Conservation (phyloP, 2,329 filamentous ascomycete genomes). For the Xylaria sp. region DNA sequence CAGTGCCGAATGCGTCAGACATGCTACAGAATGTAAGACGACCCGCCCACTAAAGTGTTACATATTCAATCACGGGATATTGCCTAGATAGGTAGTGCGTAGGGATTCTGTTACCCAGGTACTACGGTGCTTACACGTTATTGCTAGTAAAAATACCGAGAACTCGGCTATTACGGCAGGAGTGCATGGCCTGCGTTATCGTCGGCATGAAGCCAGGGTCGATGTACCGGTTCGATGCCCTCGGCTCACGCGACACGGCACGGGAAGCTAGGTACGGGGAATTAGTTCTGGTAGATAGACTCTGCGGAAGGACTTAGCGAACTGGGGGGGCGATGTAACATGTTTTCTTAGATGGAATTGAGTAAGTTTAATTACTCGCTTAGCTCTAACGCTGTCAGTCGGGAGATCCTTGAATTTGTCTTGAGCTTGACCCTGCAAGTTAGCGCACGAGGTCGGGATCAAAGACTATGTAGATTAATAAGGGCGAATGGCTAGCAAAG, state of each 20-base stretch:
- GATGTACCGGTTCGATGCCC: background rate
- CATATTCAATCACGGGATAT: background rate
- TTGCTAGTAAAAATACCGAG: background rate
- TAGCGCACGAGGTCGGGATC: too few relatives aligned
- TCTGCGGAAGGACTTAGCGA: too few relatives aligned
- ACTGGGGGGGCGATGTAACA: too few relatives aligned
- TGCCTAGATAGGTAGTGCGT: background rate
- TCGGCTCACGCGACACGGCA: background rate
- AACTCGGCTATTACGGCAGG: conserved; percentile 18
- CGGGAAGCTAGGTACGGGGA: background rate
- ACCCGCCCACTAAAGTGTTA: background rate
- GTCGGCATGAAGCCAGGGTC: background rate
- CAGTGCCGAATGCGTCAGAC: background rate
- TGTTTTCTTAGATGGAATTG: too few relatives aligned
- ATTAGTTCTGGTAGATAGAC: background rate
- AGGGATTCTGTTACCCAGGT: background rate
- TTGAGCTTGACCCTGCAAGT: background rate
- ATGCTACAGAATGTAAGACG: background rate
- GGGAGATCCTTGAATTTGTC: background rate
- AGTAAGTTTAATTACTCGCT: too few relatives aligned
- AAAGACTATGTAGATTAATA: too few relatives aligned
- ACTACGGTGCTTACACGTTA: background rate
- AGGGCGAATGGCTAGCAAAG: too few relatives aligned
- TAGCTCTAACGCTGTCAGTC: too few relatives aligned
- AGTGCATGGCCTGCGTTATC: too few relatives aligned